Conservation (phyloP, 306 rosid genomes). For the Pterocarpus macrocarpus region DNA sequence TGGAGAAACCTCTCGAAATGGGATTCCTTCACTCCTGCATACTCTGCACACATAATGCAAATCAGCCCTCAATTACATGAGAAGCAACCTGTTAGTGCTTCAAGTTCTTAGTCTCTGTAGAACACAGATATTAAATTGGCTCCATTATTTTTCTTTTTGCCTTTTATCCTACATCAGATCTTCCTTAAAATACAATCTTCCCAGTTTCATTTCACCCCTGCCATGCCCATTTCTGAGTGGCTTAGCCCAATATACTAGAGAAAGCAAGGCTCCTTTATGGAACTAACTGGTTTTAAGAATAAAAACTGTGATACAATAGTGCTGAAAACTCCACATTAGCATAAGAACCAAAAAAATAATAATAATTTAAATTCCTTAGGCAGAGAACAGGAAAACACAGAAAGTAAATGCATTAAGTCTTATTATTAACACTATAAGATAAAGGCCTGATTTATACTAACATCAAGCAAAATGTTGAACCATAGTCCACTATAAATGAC, state of each 20-base stretch:
- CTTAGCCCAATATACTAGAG: constrained; percentile 26
- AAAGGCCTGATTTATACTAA: constrained; percentile 25
- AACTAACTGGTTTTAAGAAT: constrained; percentile 32
- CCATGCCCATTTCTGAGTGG: constrained; percentile 2
- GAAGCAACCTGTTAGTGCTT: constrained; percentile 12
- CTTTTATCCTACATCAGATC: constrained; percentile 16
- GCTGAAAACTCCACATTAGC: constrained; percentile 8
- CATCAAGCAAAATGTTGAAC: constrained; percentile 17
- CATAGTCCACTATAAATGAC: constrained; percentile 17
- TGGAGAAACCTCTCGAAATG: constrained; percentile 86
- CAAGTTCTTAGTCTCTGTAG: constrained; percentile 25
- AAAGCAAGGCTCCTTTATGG: constrained; percentile 25
- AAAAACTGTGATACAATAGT: constrained; percentile 24
- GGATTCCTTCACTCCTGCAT: constrained; percentile 76
- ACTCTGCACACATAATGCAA: constrained; percentile 57
- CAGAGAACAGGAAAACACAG: constrained; percentile 7
- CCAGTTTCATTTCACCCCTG: constrained; percentile 35
- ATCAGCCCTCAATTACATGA: constrained; percentile 18
- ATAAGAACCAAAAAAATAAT: neutral
- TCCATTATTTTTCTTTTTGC: constrained; percentile 6
- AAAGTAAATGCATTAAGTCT: constrained; percentile 19
- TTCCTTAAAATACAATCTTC: constrained; percentile 30
- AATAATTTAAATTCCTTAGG: constrained; percentile 13
- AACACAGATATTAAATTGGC: constrained; percentile 4
- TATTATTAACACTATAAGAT: constrained; percentile 24